phyloP scores from a whole-genome alignment of 1,284 basidiomycete species.

The Schizophyllum commune region DNA sequence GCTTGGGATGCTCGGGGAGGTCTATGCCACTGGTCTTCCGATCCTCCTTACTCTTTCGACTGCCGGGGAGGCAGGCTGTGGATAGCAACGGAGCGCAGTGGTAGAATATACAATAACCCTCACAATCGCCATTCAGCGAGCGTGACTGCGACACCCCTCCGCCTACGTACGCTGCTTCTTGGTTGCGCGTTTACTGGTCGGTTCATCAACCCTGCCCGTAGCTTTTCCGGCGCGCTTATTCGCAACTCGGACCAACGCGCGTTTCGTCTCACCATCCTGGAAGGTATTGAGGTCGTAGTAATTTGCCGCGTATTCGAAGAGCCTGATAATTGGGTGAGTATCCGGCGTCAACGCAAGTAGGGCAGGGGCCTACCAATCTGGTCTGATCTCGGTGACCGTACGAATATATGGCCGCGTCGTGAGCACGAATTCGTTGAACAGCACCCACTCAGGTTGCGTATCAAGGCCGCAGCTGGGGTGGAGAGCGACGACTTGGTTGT shows the following conservation, averaged over 20 bases:
- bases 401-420: conserved; percentile 89
- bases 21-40: no score
- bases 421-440: conserved; percentile 97
- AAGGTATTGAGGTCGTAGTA: conserved; percentile 78
- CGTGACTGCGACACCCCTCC: no score
- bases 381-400: conserved; percentile 82
- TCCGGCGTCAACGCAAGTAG: not conserved
- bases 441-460: conserved; percentile 91
- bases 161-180: not conserved
- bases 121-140: not conserved
- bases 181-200: not conserved
- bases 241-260: conserved; percentile 45
- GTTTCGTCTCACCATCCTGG: conserved; percentile 69
- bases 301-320: conserved; percentile 71
- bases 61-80: no score
- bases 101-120: not conserved
- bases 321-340: conserved; percentile 35
- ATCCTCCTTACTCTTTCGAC: no score
- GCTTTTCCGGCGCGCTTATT: conserved; percentile 30
- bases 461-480: conserved; percentile 94
- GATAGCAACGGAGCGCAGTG: no score
- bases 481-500: conserved; percentile 91
- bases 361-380: conserved; percentile 67
- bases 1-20: no score
- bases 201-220: not conserved